A percentile compares a stretch with the other conserved stretches of the same genome.
Evolutionary conservation across 2,329 filamentous ascomycete species (phyloP).

Genomic region (Fusarium continuum): DNA sequence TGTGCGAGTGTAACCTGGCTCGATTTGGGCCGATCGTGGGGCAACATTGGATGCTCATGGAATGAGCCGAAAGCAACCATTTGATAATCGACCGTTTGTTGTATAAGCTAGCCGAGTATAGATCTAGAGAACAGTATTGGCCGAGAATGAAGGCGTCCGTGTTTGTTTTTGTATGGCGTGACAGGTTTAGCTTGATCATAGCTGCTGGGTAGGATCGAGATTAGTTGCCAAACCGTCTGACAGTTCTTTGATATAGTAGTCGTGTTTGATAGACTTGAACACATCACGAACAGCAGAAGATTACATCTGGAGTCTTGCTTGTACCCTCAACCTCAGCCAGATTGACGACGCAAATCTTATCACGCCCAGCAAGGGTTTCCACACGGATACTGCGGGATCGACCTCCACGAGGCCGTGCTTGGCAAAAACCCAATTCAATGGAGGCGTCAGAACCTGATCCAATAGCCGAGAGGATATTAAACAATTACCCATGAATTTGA

Average conservation of each 20-base stretch:
- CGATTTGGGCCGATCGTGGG: neutral
- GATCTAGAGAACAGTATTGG: neutral
- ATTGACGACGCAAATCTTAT: neutral
- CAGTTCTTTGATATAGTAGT: too few species aligned
- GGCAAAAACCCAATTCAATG: neutral
- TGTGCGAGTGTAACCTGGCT: neutral
- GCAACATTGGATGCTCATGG: neutral
- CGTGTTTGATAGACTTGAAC: too few species aligned
- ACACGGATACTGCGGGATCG: neutral
- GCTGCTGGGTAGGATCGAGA: too few species aligned
- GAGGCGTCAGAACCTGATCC: neutral
- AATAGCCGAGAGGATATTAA: neutral
- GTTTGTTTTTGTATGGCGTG: neutral
- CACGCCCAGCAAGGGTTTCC: neutral
- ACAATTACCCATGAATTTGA: neutral
- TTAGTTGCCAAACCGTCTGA: too few species aligned
- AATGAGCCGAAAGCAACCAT: neutral
- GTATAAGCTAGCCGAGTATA: neutral
- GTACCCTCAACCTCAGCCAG: neutral
- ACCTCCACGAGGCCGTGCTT: neutral
- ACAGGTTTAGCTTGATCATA: neutral
- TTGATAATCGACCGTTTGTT: neutral
- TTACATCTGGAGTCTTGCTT: neutral
- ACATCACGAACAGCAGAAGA: neutral
- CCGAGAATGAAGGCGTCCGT: neutral